Percentiles rank a stretch among this genome's conserved stretches.
phyloP scores from a whole-genome alignment of 495 filamentous ascomycete genomes.

The Tuber brumale region DNA sequence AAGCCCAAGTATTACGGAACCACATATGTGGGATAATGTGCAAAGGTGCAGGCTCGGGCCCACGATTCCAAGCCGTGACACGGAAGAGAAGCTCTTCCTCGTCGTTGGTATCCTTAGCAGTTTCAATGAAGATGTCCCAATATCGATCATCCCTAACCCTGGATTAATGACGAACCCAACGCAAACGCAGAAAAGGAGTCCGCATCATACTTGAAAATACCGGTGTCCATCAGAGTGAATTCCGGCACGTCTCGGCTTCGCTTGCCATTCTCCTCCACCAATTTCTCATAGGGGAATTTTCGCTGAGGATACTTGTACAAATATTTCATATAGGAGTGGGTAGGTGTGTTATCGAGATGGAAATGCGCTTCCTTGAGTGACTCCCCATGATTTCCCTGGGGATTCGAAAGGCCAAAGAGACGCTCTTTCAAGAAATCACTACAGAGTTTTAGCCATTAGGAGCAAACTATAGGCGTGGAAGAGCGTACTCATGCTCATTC shows the following conservation, averaged over 20 bases:
- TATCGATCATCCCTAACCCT: slow-evolving; percentile 64
- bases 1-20: slow-evolving; percentile 96
- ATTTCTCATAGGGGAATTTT: slow-evolving; percentile 82
- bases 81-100: slow-evolving; percentile 88
- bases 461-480: slow-evolving; percentile 12
- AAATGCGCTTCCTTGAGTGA: slow-evolving; percentile 95
- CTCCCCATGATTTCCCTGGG: slow-evolving; percentile 93
- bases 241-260: slow-evolving; percentile 69
- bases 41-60: slow-evolving; percentile 78
- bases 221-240: slow-evolving; percentile 87
- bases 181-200: not conserved
- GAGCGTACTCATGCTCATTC: slow-evolving; percentile 81
- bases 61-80: slow-evolving; percentile 91
- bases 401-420: slow-evolving; percentile 88
- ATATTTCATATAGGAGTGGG: slow-evolving; percentile 96
- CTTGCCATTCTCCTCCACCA: slow-evolving; percentile 73
- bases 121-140: slow-evolving; percentile 97
- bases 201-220: slow-evolving; percentile 57
- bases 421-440: slow-evolving; percentile 91
- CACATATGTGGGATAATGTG: slow-evolving; percentile 93
- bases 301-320: slow-evolving; percentile 95
- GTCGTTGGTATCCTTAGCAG: slow-evolving; percentile 82
- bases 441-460: slow-evolving; percentile 20
- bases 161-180: slow-evolving; percentile 9
- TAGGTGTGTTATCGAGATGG: slow-evolving; percentile 87